phyloP scores from a whole-genome alignment of 495 filamentous ascomycete genomes.

The Acidomyces sp. region DNA sequence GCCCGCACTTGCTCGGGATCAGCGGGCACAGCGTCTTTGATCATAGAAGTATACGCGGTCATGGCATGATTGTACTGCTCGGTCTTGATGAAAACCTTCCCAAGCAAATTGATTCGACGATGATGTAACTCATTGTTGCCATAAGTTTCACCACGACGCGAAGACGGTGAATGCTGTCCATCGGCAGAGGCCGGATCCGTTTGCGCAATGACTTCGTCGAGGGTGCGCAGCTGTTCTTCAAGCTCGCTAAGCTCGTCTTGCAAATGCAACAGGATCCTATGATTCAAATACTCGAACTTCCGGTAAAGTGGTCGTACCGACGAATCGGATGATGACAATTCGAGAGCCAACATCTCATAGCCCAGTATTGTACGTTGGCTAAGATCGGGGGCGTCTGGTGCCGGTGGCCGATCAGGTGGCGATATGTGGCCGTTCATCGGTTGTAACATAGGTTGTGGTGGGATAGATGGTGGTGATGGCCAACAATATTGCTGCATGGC shows the following conservation, averaged over 20 bases:
- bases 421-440: slow-evolving; percentile 19
- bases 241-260: slow-evolving; percentile 30
- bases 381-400: slow-evolving; percentile 26
- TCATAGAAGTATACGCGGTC: slow-evolving; percentile 46
- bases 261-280: slow-evolving; percentile 70
- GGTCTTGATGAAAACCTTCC: slow-evolving; percentile 58
- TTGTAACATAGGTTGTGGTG: background rate
- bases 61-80: slow-evolving; percentile 72
- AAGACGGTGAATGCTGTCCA: slow-evolving; percentile 45
- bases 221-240: slow-evolving; percentile 28
- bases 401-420: slow-evolving; percentile 20
- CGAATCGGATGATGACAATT: slow-evolving; percentile 34
- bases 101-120: slow-evolving; percentile 56
- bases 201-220: slow-evolving; percentile 62
- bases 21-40: slow-evolving; percentile 43
- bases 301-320: slow-evolving; percentile 54
- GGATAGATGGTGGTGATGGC: slow-evolving; percentile 6
- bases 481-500: slow-evolving; percentile 18
- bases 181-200: slow-evolving; percentile 32
- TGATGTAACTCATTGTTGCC: slow-evolving; percentile 57
- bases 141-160: slow-evolving; percentile 53
- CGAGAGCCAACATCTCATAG: slow-evolving; percentile 54
- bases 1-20: slow-evolving; percentile 42
- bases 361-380: slow-evolving; percentile 42
- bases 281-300: slow-evolving; percentile 72